Conservation (phyloP, 2,329 filamentous ascomycete genomes). For the Dichotomopilus funicola region DNA sequence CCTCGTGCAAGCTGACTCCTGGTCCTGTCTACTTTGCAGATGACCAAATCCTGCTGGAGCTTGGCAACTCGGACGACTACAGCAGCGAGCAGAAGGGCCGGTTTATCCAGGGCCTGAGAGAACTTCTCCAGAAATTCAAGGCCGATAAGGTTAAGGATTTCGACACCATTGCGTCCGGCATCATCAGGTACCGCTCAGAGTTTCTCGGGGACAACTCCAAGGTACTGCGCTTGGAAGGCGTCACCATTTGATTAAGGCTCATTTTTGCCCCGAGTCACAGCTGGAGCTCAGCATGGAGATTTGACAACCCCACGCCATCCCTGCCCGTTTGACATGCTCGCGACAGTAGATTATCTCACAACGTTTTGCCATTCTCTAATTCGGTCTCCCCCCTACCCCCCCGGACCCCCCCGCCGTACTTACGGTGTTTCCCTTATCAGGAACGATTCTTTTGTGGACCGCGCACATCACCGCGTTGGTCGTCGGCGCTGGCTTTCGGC, state of each 20-base stretch:
- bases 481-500: no score
- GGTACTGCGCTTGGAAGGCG: constrained; percentile 51
- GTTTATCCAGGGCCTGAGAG: constrained; percentile 57
- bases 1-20: constrained; percentile 45
- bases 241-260: constrained; percentile 27
- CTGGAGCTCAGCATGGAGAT: neutral
- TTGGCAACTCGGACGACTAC: constrained; percentile 61
- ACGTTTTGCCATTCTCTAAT: neutral
- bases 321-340: neutral
- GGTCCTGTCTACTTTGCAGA: constrained; percentile 44
- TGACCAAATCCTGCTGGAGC: constrained; percentile 64
- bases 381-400: neutral
- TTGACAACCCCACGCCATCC: neutral
- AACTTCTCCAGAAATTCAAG: constrained; percentile 55
- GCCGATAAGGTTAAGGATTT: constrained; percentile 58
- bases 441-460: neutral
- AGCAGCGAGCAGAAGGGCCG: constrained; percentile 52
- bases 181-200: constrained; percentile 58
- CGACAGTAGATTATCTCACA: constrained; percentile 9
- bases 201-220: constrained; percentile 60
- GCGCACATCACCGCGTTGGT: no score
- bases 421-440: neutral
- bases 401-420: neutral
- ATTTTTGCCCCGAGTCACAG: neutral
- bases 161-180: constrained; percentile 57